These are phyloP conservation scores for Lichtheimia hyalospora DNA, from an alignment of 371 early-diverging fungal genomes.

Conservation along the genomic window DNA sequence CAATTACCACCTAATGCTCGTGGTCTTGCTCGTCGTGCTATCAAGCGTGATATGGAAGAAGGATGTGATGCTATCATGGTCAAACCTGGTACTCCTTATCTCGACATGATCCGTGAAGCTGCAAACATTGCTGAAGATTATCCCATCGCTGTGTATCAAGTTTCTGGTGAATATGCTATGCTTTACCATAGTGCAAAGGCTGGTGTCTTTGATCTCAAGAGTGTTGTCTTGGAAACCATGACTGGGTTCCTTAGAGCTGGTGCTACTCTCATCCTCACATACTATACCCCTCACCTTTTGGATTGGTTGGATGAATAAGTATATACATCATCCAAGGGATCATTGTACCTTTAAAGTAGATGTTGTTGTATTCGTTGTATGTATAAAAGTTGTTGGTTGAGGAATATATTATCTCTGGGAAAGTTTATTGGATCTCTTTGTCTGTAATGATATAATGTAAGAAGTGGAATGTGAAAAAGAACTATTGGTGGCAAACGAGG, in stretches of 20 bases:
- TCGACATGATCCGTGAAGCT: conserved; percentile 93
- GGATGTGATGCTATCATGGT: conserved; percentile 98
- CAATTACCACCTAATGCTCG: conserved; percentile 91
- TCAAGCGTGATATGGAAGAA: conserved; percentile 86
- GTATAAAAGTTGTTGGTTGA: too few species aligned
- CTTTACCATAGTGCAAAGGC: conserved; percentile 87
- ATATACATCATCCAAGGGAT: too few species aligned
- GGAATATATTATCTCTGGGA: too few species aligned
- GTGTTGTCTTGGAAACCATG: conserved; percentile 85
- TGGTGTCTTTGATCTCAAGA: conserved; percentile 84
- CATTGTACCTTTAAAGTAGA: too few species aligned
- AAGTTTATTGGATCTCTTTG: too few species aligned
- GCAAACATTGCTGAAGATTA: conserved; percentile 69
- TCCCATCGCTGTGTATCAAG: conserved; percentile 89
- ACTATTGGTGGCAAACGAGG: too few species aligned
- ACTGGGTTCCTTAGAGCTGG: conserved; percentile 88
- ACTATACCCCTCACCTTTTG: conserved; percentile 90
- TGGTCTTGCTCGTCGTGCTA: conserved; percentile 87
- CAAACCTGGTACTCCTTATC: conserved; percentile 94
- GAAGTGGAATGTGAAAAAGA: too few species aligned
- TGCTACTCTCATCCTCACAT: conserved; percentile 89
- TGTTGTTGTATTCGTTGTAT: too few species aligned
- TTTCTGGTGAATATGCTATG: conserved; percentile 96
- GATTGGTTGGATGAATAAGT: conserved; percentile 77
- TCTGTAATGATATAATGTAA: too few species aligned